Evolutionary conservation across 2,329 filamentous ascomycete genomes (phyloP).

Genomic region (Stagonosporopsis cucurbitacearum): DNA sequence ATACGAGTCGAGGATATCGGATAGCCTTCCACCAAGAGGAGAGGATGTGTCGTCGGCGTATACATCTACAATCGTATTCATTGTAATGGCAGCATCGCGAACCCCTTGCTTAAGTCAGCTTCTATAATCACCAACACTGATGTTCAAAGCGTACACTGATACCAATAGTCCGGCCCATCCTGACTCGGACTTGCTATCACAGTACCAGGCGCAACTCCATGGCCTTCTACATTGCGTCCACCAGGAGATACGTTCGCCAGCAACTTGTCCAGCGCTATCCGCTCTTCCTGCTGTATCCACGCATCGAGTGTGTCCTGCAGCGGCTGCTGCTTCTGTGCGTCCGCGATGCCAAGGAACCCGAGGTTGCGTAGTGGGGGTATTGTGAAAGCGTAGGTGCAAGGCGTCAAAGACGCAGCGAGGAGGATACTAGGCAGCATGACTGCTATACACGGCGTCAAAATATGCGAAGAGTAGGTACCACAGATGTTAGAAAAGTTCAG

Average conservation of each 20-base stretch:
- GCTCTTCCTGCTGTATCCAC: slow-evolving; percentile 49
- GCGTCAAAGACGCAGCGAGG: slow-evolving; percentile 25
- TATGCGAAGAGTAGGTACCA: neutral
- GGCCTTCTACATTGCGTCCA: slow-evolving; percentile 46
- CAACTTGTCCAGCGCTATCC: slow-evolving; percentile 46
- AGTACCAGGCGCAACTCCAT: slow-evolving; percentile 47
- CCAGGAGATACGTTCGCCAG: slow-evolving; percentile 53
- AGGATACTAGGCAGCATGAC: slow-evolving; percentile 14
- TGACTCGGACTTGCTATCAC: slow-evolving; percentile 54
- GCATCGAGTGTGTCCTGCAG: slow-evolving; percentile 39
- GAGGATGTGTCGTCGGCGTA: slow-evolving; percentile 46
- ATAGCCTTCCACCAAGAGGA: slow-evolving; percentile 33
- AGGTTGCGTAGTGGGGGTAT: slow-evolving; percentile 35
- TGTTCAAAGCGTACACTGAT: slow-evolving; percentile 46
- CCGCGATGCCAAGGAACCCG: slow-evolving; percentile 25
- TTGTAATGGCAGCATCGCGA: slow-evolving; percentile 54
- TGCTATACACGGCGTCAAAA: neutral
- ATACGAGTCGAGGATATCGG: slow-evolving; percentile 44
- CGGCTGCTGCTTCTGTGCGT: slow-evolving; percentile 30
- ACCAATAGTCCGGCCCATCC: slow-evolving; percentile 52
- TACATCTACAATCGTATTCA: slow-evolving; percentile 49
- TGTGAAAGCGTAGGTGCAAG: slow-evolving; percentile 36
- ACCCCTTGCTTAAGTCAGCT: slow-evolving; percentile 43
- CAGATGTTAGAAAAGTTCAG: neutral
- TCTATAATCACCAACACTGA: too few relatives aligned